A percentile compares a stretch with the other conserved stretches of the same genome.
phyloP scores from a whole-genome alignment of 2,329 filamentous ascomycete genomes.

The Penicillium fuscoglaucum region DNA sequence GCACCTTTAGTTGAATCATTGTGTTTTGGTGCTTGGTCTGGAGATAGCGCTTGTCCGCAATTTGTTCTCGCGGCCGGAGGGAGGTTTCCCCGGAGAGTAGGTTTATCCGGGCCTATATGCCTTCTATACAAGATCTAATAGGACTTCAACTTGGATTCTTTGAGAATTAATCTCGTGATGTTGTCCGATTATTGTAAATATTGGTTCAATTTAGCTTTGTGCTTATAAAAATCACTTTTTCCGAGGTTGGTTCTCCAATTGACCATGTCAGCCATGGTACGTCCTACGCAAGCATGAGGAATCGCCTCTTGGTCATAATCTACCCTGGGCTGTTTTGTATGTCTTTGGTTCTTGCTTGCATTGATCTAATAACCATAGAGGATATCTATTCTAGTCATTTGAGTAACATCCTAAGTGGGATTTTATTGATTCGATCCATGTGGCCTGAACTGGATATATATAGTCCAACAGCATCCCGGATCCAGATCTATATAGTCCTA shows the following conservation, averaged over 20 bases:
- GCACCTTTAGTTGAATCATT: slow-evolving; percentile 89
- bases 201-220: neutral
- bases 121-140: neutral
- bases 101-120: slow-evolving; percentile 17
- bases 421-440: neutral
- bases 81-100: slow-evolving; percentile 22
- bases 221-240: too few species aligned
- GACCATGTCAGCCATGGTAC: neutral
- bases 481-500: neutral
- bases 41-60: slow-evolving; percentile 20
- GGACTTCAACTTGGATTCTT: neutral
- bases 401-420: neutral
- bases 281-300: neutral
- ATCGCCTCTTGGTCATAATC: neutral
- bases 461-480: neutral
- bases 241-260: neutral
- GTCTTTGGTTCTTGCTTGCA: neutral
- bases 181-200: neutral
- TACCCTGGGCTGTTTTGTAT: neutral
- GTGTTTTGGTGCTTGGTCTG: slow-evolving; percentile 46
- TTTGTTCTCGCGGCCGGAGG: slow-evolving; percentile 23
- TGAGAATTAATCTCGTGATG: neutral
- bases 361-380: too few species aligned
- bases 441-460: neutral
- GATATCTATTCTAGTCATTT: neutral